Evolutionary conservation across 2,329 filamentous ascomycete species (phyloP).

Genomic region (Fusarium brachygibbosum): DNA sequence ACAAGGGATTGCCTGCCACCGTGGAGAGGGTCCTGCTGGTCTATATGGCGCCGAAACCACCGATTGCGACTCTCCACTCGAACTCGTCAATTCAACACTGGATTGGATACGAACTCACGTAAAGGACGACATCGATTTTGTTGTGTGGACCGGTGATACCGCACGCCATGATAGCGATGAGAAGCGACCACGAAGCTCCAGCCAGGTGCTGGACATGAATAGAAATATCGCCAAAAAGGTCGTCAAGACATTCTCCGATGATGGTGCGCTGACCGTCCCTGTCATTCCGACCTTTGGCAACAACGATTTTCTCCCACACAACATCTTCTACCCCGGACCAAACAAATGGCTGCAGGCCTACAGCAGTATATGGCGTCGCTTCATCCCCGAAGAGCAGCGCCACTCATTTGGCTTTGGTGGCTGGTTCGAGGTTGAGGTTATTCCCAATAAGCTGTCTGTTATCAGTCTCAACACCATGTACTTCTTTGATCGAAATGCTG

Average conservation of each 20-base stretch:
- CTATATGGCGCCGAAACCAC: slow-evolving; percentile 87
- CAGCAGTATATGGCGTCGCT: slow-evolving; percentile 81
- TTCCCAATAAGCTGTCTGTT: slow-evolving; percentile 86
- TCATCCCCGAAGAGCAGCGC: slow-evolving; percentile 92
- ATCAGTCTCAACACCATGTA: slow-evolving; percentile 97
- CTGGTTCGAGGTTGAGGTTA: slow-evolving; percentile 94
- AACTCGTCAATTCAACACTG: slow-evolving; percentile 89
- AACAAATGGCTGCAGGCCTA: slow-evolving; percentile 88
- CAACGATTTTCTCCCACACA: slow-evolving; percentile 97
- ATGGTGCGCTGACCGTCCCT: slow-evolving; percentile 75
- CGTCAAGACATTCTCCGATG: slow-evolving; percentile 76
- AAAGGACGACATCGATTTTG: slow-evolving; percentile 85
- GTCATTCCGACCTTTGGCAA: slow-evolving; percentile 94
- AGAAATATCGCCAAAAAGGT: slow-evolving; percentile 81
- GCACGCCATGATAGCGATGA: slow-evolving; percentile 92
- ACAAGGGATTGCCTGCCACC: slow-evolving; percentile 80
- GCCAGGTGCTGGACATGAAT: slow-evolving; percentile 85
- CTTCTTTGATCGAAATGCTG: slow-evolving; percentile 93
- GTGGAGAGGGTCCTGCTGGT: slow-evolving; percentile 81
- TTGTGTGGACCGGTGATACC: slow-evolving; percentile 93
- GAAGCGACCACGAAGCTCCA: slow-evolving; percentile 77
- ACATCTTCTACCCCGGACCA: slow-evolving; percentile 87
- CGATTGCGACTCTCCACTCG: slow-evolving; percentile 86
- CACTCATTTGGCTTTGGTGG: slow-evolving; percentile 93
- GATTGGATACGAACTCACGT: slow-evolving; percentile 86